phyloP scores from a whole-genome alignment of 2,329 filamentous ascomycete species.

The Pleomassaria siparia region DNA sequence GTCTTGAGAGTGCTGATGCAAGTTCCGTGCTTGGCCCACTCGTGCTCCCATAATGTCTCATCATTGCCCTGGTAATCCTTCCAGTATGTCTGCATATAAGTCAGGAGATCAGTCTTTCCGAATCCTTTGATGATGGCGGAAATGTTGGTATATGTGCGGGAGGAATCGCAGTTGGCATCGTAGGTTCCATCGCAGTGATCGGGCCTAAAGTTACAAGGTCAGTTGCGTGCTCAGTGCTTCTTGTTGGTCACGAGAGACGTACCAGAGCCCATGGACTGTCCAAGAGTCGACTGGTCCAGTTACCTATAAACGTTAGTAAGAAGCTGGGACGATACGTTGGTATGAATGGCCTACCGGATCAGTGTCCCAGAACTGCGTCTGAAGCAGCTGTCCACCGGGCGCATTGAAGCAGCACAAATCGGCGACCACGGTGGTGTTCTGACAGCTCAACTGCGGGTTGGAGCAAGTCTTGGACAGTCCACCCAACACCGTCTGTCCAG shows the following conservation, averaged over 20 bases:
- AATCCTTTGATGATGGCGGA: constrained; percentile 60
- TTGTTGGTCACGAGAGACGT: constrained; percentile 14
- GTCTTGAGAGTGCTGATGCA: constrained; percentile 70
- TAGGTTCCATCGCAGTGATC: constrained; percentile 68
- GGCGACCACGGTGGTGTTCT: constrained; percentile 60
- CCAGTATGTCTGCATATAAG: constrained; percentile 72
- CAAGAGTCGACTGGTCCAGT: constrained; percentile 69
- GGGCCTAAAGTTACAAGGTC: constrained; percentile 36
- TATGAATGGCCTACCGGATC: too few relatives aligned
- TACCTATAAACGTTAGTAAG: constrained; percentile 54
- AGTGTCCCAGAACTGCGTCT: constrained; percentile 79
- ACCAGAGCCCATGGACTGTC: constrained; percentile 73
- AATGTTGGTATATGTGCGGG: constrained; percentile 66
- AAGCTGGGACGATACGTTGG: too few relatives aligned
- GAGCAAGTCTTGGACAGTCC: constrained; percentile 32
- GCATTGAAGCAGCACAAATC: constrained; percentile 75
- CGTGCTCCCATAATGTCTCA: constrained; percentile 68
- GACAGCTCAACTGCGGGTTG: constrained; percentile 60
- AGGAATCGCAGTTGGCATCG: constrained; percentile 64
- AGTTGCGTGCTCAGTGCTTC: background rate
- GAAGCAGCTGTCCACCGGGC: constrained; percentile 69
- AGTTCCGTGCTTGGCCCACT: constrained; percentile 73
- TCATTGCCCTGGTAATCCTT: constrained; percentile 67
- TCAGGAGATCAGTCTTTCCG: constrained; percentile 58
- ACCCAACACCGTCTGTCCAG: constrained; percentile 27